Evolutionary conservation across 768 basidiomycete genomes (phyloP).

Genomic region (Dentipellis fragilis): DNA sequence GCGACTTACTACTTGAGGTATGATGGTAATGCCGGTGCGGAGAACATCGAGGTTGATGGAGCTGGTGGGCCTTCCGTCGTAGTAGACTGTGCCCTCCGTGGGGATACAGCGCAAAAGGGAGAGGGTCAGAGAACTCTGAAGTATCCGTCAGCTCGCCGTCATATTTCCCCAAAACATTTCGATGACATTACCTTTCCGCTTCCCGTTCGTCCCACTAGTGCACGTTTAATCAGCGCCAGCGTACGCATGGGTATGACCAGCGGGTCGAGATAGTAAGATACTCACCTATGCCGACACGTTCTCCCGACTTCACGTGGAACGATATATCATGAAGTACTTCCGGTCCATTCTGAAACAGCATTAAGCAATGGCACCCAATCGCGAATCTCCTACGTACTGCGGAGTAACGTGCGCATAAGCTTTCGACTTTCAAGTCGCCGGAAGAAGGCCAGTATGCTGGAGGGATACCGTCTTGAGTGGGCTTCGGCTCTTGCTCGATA

Average conservation of each 20-base stretch:
- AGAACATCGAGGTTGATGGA: conserved; percentile 43
- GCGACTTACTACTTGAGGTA: conserved; percentile 41
- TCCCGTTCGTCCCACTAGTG: conserved; percentile 52
- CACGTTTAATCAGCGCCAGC: background rate
- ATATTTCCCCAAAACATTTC: background rate
- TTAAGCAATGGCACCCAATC: background rate
- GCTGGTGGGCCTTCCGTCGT: conserved; percentile 37
- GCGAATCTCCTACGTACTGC: conserved; percentile 13
- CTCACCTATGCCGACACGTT: conserved; percentile 46
- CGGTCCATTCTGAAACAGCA: conserved; percentile 36
- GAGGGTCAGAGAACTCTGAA: conserved; percentile 36
- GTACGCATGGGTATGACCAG: background rate
- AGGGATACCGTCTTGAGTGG: conserved; percentile 32
- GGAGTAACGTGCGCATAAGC: conserved; percentile 41
- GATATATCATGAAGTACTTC: conserved; percentile 43
- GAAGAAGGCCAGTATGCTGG: conserved; percentile 59
- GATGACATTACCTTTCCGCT: conserved; percentile 35
- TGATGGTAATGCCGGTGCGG: conserved; percentile 45
- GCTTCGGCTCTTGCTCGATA: conserved; percentile 45
- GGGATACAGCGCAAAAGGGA: conserved; percentile 45
- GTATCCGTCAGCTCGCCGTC: background rate
- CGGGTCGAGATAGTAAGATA: background rate
- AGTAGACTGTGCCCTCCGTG: conserved; percentile 40
- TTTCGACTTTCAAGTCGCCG: conserved; percentile 41
- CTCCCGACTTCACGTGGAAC: conserved; percentile 43